Evolutionary conservation across 371 early-diverging fungal species (phyloP).

Genomic region (Rhizopus delemar): DNA sequence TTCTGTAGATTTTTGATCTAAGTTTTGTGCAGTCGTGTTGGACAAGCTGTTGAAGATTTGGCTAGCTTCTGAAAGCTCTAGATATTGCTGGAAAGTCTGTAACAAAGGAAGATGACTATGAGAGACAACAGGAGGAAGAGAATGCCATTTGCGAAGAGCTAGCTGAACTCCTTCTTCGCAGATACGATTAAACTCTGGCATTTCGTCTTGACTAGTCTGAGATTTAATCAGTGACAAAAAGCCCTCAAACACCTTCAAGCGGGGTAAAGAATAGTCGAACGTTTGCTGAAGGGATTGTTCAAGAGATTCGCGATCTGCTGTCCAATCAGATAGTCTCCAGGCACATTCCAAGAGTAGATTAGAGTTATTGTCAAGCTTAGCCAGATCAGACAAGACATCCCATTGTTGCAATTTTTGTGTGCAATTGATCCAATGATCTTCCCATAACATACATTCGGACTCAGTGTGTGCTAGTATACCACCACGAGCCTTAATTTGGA

Average conservation of each 20-base stretch:
- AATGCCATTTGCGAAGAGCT: constrained; percentile 85
- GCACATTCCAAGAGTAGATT: constrained; percentile 87
- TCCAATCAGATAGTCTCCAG: constrained; percentile 95
- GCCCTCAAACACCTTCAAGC: constrained; percentile 86
- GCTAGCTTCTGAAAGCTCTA: constrained; percentile 91
- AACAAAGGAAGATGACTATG: constrained; percentile 85
- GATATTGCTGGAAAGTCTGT: constrained; percentile 92
- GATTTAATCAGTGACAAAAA: constrained; percentile 77
- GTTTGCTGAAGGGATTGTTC: constrained; percentile 63
- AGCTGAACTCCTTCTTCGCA: constrained; percentile 90
- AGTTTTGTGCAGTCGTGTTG: constrained; percentile 74
- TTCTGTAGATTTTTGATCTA: constrained; percentile 84
- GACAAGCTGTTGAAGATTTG: constrained; percentile 82
- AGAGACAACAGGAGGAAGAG: constrained; percentile 81
- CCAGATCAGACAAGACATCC: constrained; percentile 95
- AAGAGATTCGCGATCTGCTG: constrained; percentile 72
- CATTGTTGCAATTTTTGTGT: constrained; percentile 97
- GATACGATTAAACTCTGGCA: constrained; percentile 74
- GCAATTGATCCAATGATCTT: constrained; percentile 94
- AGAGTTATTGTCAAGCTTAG: constrained; percentile 84
- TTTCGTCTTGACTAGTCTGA: constrained; percentile 65
- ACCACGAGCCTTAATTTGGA: constrained; percentile 90
- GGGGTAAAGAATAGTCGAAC: constrained; percentile 64
- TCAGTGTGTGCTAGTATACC: constrained; percentile 91
- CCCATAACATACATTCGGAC: constrained; percentile 96